These are phyloP conservation scores for Neophaeococcomyces aloes DNA, from an alignment of 2,329 filamentous ascomycete species.

Conservation along the genomic window DNA sequence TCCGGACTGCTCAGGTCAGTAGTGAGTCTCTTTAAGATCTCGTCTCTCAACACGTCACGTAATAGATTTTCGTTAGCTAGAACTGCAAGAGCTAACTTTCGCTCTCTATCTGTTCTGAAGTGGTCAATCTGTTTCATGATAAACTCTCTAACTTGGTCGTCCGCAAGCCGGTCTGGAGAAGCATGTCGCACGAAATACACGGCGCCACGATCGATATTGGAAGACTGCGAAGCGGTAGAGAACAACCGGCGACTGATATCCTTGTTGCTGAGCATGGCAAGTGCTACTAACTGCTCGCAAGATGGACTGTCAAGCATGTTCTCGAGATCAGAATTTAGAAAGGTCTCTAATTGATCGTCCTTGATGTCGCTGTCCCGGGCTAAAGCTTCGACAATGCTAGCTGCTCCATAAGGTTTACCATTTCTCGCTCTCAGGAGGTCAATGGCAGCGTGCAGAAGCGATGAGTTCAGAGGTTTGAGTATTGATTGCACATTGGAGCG, in stretches of 20 bases:
- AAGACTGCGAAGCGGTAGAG: background rate
- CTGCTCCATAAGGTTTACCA: constrained; percentile 58
- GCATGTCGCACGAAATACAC: background rate
- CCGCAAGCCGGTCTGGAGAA: background rate
- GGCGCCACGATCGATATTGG: constrained; percentile 1
- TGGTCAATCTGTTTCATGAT: constrained; percentile 1
- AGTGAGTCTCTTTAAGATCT: background rate
- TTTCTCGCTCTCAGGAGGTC: constrained; percentile 43
- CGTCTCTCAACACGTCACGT: background rate
- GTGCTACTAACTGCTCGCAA: constrained; percentile 53
- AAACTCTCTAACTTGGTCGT: background rate
- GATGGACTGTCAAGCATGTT: constrained; percentile 59
- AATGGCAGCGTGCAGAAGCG: constrained; percentile 38
- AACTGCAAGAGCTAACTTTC: background rate
- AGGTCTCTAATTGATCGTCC: constrained; percentile 34
- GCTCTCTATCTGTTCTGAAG: background rate
- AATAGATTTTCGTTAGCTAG: constrained; percentile 2
- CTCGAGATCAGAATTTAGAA: constrained; percentile 47
- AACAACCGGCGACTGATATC: background rate
- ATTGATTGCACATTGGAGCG: background rate
- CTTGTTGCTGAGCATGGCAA: constrained; percentile 43
- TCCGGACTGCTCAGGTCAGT: background rate
- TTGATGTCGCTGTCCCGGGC: constrained; percentile 31
- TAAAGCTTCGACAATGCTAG: constrained; percentile 46
- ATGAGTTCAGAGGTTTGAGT: constrained; percentile 21